phyloP scores from a whole-genome alignment of 1,284 basidiomycete genomes.

The Cryptococcus floricola region DNA sequence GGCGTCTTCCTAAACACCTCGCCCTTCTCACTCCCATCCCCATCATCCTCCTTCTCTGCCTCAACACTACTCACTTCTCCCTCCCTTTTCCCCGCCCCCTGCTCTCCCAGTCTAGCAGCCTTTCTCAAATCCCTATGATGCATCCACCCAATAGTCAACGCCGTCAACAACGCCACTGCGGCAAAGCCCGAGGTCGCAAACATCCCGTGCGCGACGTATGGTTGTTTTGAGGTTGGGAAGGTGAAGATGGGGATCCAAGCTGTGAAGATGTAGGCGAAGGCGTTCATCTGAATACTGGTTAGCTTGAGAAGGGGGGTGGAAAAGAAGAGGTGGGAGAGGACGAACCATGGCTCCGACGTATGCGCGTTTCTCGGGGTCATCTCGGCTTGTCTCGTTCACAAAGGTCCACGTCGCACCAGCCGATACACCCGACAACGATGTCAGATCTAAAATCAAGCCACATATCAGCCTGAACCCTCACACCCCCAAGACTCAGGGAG shows the following conservation, averaged over 20 bases:
- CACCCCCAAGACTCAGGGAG: background rate
- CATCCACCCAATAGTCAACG: conserved; percentile 24
- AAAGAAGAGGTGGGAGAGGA: background rate
- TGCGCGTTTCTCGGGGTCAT: conserved; percentile 31
- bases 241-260: conserved; percentile 35
- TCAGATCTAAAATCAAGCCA: conserved; percentile 21
- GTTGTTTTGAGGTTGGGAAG: conserved; percentile 28
- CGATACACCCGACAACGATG: conserved; percentile 11
- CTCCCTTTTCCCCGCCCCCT: background rate
- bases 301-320: background rate
- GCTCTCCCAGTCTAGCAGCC: background rate
- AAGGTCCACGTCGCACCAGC: conserved; percentile 26
- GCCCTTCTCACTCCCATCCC: background rate
- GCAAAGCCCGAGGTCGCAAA: conserved; percentile 27
- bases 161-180: conserved; percentile 12
- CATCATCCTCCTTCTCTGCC: background rate
- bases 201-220: conserved; percentile 26
- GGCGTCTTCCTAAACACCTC: background rate
- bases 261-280: conserved; percentile 29
- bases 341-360: conserved; percentile 28
- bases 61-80: background rate
- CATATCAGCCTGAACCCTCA: background rate
- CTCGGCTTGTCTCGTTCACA: conserved; percentile 27
- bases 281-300: conserved; percentile 21
- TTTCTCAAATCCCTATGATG: conserved; percentile 19